These are phyloP conservation scores for Verbena officinalis DNA, from an alignment of 257 asterid genomes.

Conservation along the genomic window DNA sequence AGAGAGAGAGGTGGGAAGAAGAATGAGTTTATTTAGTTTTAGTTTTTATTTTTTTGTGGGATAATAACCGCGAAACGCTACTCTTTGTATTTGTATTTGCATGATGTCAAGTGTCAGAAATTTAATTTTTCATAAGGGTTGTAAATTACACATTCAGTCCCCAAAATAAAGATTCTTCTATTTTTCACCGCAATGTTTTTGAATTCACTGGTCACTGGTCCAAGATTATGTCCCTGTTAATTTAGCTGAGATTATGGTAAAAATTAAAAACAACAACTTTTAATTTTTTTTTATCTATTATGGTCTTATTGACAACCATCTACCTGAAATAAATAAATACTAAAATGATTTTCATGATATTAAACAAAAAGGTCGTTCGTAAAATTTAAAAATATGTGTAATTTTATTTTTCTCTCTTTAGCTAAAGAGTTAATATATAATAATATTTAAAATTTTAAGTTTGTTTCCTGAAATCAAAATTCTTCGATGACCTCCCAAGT, in stretches of 20 bases:
- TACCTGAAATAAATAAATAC: too few species aligned
- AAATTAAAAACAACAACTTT: too few species aligned
- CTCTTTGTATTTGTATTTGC: slow-evolving; percentile 39
- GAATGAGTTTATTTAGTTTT: slow-evolving; percentile 34
- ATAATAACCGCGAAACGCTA: slow-evolving; percentile 64
- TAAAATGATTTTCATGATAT: too few species aligned
- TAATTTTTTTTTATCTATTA: too few species aligned
- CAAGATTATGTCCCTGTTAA: not conserved
- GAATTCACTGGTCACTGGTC: slow-evolving; percentile 14
- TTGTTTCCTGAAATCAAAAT: too few species aligned
- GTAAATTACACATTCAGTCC: slow-evolving; percentile 29
- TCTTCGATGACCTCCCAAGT: too few species aligned
- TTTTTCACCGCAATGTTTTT: slow-evolving; percentile 13
- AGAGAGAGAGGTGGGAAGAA: slow-evolving; percentile 45
- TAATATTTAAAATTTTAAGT: too few species aligned
- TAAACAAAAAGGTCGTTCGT: too few species aligned
- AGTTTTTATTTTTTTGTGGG: slow-evolving; percentile 28
- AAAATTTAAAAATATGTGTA: too few species aligned
- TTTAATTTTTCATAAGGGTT: not conserved
- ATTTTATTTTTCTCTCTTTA: too few species aligned
- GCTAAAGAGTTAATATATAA: too few species aligned
- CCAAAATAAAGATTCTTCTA: not conserved
- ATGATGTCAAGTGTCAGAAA: not conserved
- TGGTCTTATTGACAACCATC: too few species aligned
- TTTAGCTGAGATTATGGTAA: not conserved